Base-by-base conservation (phyloP, 148 eudicot species). In the Limonium bicolor region DNA sequence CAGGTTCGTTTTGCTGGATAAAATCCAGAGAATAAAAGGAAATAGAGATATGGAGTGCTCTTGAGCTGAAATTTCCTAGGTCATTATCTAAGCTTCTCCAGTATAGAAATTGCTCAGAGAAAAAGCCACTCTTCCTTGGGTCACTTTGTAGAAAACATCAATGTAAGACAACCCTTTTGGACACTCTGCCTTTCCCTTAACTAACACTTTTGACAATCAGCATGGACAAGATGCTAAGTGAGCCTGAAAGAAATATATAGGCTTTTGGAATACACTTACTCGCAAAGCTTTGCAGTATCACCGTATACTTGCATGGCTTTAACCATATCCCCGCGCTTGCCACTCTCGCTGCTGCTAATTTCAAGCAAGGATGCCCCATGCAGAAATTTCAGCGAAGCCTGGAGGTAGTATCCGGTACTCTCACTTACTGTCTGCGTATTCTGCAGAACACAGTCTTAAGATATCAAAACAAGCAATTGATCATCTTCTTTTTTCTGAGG, bases 351-450 rank as follows among this genome's bases (percentile, higher is more conserved):
- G 54, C 67, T 71, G 53, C 64, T 53, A 32, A 78, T 72, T 69
- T 90, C 97, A 46, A 90, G 50, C 43, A 90, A 52, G 39, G 85
- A 80, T 50, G 97, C 97, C 50, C 75, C 93, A 61, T 90, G 73
- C 34, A 90, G 97, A 73, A 84, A 90, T 57, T 84, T 90, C 32
- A 90, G 75, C 19, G 80, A 79, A 33, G 97, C 95, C 55, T 90
- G 77, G 57, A 90, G 80, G 60, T 90, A 90, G 42, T 63, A 41
- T 19, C 73, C 74, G 19, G 72, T 77, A 54, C 82, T 74, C 32
- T 84, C 97, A 45, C 41, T 39, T 40, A 42, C 30, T 20, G 97
- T 58, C 43, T 79, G 84, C 62, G 77, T 39, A 61, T 59, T 73
- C 95, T 84, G 75, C 65, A 48, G 20, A 55, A 26, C 31, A 27